A percentile compares a stretch with the other conserved stretches of the same genome.
Evolutionary conservation across 192 early-diverging fungal genomes (phyloP).

Genomic region (Allomyces macrogynus): DNA sequence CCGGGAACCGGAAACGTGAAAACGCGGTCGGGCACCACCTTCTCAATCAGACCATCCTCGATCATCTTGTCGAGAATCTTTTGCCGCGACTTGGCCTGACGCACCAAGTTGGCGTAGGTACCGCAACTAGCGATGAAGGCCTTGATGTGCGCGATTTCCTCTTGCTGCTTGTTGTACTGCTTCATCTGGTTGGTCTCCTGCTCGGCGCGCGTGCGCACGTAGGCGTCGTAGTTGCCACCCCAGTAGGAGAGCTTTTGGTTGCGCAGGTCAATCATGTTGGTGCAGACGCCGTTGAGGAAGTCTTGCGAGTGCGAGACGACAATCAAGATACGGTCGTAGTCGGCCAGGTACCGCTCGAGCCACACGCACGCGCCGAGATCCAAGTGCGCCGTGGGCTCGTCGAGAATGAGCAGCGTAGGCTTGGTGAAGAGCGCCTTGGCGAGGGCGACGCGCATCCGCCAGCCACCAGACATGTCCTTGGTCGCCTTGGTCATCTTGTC

Average conservation of each 20-base stretch:
- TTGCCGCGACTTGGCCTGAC: constrained; percentile 95
- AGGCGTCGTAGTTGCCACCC: constrained; percentile 92
- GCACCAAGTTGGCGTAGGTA: constrained; percentile 97
- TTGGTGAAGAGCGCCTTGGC: constrained; percentile 84
- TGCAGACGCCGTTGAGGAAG: constrained; percentile 85
- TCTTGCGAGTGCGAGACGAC: constrained; percentile 88
- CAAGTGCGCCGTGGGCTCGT: constrained; percentile 74
- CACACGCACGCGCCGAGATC: constrained; percentile 81
- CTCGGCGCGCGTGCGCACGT: constrained; percentile 84
- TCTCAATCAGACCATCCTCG: constrained; percentile 90
- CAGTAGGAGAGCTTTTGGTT: constrained; percentile 85
- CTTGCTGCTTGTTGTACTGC: constrained; percentile 97
- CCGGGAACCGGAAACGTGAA: constrained; percentile 81
- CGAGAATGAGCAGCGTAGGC: constrained; percentile 52
- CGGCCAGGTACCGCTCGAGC: constrained; percentile 58
- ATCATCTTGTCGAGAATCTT: constrained; percentile 99
- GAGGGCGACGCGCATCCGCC: constrained; percentile 97
- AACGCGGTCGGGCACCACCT: constrained; percentile 51
- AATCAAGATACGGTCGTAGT: constrained; percentile 66
- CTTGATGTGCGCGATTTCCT: constrained; percentile 96
- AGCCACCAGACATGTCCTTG: constrained; percentile 98
- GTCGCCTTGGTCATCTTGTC: constrained; percentile 78
- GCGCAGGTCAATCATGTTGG: constrained; percentile 86
- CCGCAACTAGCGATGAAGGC: constrained; percentile 96
- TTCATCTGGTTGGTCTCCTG: constrained; percentile 97